Conservation (phyloP, 2,329 filamentous ascomycete species). For the Xylariaceae sp. region DNA sequence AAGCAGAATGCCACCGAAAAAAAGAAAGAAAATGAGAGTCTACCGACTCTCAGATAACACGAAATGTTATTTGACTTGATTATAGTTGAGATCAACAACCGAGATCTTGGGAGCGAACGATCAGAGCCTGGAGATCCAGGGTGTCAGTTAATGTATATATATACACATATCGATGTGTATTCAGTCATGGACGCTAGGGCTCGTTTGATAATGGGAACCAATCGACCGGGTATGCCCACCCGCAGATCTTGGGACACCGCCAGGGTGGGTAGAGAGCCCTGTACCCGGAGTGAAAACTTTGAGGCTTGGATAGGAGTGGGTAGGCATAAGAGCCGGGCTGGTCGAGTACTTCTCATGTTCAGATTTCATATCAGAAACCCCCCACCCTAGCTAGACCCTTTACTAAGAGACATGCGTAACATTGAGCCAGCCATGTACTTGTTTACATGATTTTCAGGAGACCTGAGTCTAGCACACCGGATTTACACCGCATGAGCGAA, state of each 20-base stretch:
- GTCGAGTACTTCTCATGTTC: constrained; percentile 21
- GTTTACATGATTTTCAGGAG: neutral
- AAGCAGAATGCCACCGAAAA: constrained; percentile 13
- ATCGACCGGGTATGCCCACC: constrained; percentile 34
- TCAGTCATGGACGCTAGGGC: constrained; percentile 34
- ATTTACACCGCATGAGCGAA: neutral
- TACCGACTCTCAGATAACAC: constrained; percentile 9
- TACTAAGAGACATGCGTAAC: neutral
- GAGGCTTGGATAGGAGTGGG: constrained; percentile 33
- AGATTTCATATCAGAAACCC: constrained; percentile 16
- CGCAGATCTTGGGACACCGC: constrained; percentile 31
- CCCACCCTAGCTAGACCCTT: constrained; percentile 18
- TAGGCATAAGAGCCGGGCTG: constrained; percentile 23
- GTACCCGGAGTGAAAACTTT: constrained; percentile 18
- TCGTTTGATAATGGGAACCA: constrained; percentile 35
- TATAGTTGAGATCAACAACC: constrained; percentile 10
- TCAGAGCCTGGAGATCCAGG: constrained; percentile 24
- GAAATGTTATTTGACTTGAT: constrained; percentile 1
- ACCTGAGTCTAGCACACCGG: neutral
- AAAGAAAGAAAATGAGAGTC: constrained; percentile 7
- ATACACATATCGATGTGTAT: constrained; percentile 26
- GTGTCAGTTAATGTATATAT: constrained; percentile 30
- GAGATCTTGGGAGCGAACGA: constrained; percentile 19
- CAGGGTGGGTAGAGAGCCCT: constrained; percentile 20
- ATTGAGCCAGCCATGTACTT: neutral